Base-by-base conservation (phyloP, 352 stramenopile genomes). In the Pilasporangium apinafurcum region DNA sequence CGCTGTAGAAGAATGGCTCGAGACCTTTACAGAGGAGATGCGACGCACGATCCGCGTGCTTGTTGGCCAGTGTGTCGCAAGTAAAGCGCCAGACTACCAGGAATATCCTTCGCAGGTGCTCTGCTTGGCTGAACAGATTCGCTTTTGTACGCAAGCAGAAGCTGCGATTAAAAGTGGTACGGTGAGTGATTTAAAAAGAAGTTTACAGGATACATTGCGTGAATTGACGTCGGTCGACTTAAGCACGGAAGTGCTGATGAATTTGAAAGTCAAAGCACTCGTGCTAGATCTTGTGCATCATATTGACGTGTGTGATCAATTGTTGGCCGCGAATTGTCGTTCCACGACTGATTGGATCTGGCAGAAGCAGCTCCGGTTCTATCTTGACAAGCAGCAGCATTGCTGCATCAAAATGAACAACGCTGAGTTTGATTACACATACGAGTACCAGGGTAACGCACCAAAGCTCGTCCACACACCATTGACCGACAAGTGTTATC, bases 281-380 rank as follows among this genome's bases (percentile, higher is more conserved):
- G 86, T 98, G 30, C 59, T 98, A 7, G 94, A 98, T 37, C 62
- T 98, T 3, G 85, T 98, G n/a, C 94, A 98, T 33, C 84, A 97
- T 46, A 95, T 97, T 27, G 92, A 98, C 46, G 84, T 98, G 0
- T 93, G 94, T 32, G 86, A 97, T 31, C 86, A 98, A 36, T 53
- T 98, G 1, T 41, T 85, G 2, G 40, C 27, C 3, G 74, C 56
- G 1, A 80, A 78, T 51, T 88, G 81, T 31, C 59, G 65, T 10
- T 74, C 88, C 4, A 47, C 60, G 8, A 75, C 12, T 8, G 68
- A 79, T 36, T 98, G 91, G 91, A 72, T 79, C 22, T 98, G 91
- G 92, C 85, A 96, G 22, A 98, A 98, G 36, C 92, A 98, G 46
- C 69, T 98, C 8, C 91, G 90, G 4, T 97, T 95, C 56, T 96